These are phyloP conservation scores for Podila epicladia DNA, from an alignment of 192 early-diverging fungal genomes.

Conservation along the genomic window DNA sequence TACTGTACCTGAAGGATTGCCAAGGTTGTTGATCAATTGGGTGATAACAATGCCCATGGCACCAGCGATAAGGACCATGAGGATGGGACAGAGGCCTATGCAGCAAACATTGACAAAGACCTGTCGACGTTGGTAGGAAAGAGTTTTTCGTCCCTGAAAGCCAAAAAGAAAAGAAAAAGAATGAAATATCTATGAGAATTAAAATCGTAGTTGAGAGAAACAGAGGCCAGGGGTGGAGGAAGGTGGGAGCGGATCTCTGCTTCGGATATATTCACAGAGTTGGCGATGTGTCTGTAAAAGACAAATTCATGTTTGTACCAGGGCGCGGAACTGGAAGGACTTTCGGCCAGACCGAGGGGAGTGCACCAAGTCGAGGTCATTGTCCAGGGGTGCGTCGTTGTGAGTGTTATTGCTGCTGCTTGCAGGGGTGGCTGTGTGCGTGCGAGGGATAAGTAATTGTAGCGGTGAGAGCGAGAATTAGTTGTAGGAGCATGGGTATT, in stretches of 20 bases:
- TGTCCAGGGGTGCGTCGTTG: neutral
- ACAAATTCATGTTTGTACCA: slow-evolving; percentile 21
- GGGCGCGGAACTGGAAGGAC: slow-evolving; percentile 53
- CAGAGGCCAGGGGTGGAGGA: neutral
- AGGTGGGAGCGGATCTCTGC: neutral
- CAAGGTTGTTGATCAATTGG: slow-evolving; percentile 58
- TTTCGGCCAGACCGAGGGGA: slow-evolving; percentile 43
- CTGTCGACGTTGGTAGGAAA: slow-evolving; percentile 78
- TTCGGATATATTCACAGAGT: neutral
- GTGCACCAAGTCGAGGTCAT: slow-evolving; percentile 13
- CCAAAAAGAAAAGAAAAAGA: neutral
- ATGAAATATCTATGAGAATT: neutral
- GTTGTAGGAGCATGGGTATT: neutral
- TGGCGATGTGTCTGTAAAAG: neutral
- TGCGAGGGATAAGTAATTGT: neutral
- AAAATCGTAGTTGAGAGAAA: neutral
- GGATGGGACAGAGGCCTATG: slow-evolving; percentile 68
- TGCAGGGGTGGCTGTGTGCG: slow-evolving; percentile 5
- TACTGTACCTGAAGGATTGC: slow-evolving; percentile 54
- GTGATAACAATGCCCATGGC: slow-evolving; percentile 64
- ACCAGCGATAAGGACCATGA: slow-evolving; percentile 75
- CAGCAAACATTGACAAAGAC: slow-evolving; percentile 80
- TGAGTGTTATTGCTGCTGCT: slow-evolving; percentile 9
- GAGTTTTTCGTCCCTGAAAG: slow-evolving; percentile 64
- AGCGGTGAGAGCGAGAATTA: neutral